phyloP scores from a whole-genome alignment of 2,329 filamentous ascomycete genomes.

The Epichloe festucae region DNA sequence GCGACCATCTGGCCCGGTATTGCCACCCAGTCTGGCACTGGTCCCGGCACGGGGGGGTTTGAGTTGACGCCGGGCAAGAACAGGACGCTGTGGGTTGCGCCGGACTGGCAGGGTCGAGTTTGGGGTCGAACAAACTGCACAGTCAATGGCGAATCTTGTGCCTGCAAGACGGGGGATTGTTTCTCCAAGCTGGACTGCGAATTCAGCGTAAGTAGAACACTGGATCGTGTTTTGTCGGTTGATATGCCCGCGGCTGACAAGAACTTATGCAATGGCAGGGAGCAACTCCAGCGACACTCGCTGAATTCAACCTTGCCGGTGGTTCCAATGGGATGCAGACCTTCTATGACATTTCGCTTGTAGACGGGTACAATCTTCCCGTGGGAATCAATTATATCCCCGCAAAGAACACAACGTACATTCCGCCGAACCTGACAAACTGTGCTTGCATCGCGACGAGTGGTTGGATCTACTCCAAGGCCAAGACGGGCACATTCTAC shows the following conservation, averaged over 20 bases:
- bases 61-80: slow-evolving; percentile 46
- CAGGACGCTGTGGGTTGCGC: slow-evolving; percentile 49
- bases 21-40: slow-evolving; percentile 56
- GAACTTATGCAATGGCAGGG: slow-evolving; percentile 35
- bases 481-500: slow-evolving; percentile 42
- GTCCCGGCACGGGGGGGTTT: slow-evolving; percentile 56
- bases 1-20: slow-evolving; percentile 67
- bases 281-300: slow-evolving; percentile 59
- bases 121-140: slow-evolving; percentile 80
- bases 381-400: slow-evolving; percentile 49
- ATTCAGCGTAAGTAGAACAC: slow-evolving; percentile 42
- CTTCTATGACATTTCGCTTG: slow-evolving; percentile 75
- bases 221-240: neutral
- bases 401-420: slow-evolving; percentile 48
- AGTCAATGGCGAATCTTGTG: slow-evolving; percentile 52
- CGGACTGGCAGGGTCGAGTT: slow-evolving; percentile 68
- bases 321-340: slow-evolving; percentile 47
- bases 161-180: slow-evolving; percentile 64
- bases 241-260: neutral
- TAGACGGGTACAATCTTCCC: slow-evolving; percentile 75
- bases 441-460: slow-evolving; percentile 62
- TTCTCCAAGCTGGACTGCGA: slow-evolving; percentile 55
- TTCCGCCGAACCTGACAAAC: slow-evolving; percentile 66
- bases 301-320: slow-evolving; percentile 66
- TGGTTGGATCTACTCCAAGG: slow-evolving; percentile 43